phyloP scores from a whole-genome alignment of 305 asterid species.

The Lippia alba region DNA sequence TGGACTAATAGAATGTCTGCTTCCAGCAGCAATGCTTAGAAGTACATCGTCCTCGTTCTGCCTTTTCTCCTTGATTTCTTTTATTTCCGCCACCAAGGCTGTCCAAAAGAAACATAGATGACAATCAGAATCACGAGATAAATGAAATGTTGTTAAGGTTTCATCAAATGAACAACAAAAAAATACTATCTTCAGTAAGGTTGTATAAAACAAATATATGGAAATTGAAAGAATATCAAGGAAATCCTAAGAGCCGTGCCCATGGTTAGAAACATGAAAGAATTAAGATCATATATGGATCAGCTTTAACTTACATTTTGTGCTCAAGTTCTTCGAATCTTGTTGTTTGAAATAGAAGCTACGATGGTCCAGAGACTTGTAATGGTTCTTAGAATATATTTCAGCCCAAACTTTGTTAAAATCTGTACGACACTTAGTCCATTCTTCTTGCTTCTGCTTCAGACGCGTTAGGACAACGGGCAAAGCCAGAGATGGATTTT shows the following conservation, averaged over 20 bases:
- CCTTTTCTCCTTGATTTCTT: slow-evolving; percentile 84
- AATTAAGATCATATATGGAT: slow-evolving; percentile 15
- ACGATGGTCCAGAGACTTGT: slow-evolving; percentile 99
- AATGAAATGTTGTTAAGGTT: background rate
- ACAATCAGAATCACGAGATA: slow-evolving; percentile 38
- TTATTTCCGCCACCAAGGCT: slow-evolving; percentile 89
- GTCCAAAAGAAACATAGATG: slow-evolving; percentile 43
- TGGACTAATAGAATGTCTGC: slow-evolving; percentile 69
- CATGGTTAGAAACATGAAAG: slow-evolving; percentile 13
- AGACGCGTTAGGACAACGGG: slow-evolving; percentile 89
- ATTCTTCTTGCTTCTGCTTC: slow-evolving; percentile 99
- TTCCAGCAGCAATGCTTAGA: slow-evolving; percentile 86
- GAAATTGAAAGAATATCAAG: background rate
- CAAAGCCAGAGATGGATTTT: slow-evolving; percentile 78
- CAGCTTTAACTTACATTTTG: slow-evolving; percentile 75
- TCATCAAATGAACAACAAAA: background rate
- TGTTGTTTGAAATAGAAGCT: slow-evolving; percentile 99
- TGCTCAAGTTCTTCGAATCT: slow-evolving; percentile 92
- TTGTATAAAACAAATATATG: background rate
- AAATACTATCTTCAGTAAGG: background rate
- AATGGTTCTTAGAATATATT: slow-evolving; percentile 91
- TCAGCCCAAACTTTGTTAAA: slow-evolving; percentile 99
- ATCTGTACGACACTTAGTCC: slow-evolving; percentile 93
- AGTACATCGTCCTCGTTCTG: slow-evolving; percentile 84
- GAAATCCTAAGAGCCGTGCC: slow-evolving; percentile 7